Percentiles rank a stretch among this genome's conserved stretches.
phyloP scores from a whole-genome alignment of 345 rosid genomes.

The Rubroshorea leprosula region DNA sequence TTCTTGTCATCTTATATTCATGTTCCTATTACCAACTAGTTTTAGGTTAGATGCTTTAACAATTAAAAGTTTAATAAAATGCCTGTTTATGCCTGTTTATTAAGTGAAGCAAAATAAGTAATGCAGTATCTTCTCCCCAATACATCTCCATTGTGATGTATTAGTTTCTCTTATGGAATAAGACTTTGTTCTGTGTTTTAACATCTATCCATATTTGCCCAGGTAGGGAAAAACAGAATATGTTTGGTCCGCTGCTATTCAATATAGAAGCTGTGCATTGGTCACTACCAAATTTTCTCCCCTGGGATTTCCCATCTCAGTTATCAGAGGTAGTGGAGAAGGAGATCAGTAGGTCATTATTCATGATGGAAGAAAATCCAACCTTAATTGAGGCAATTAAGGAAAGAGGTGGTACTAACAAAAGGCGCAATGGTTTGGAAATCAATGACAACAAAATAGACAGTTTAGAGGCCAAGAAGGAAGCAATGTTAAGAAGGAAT shows the following conservation, averaged over 20 bases:
- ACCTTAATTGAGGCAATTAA: constrained; percentile 28
- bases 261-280: constrained; percentile 54
- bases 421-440: constrained; percentile 26
- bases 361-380: constrained; percentile 37
- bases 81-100: too few species aligned
- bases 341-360: constrained; percentile 48
- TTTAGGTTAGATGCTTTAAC: too few species aligned
- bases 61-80: too few species aligned
- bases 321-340: constrained; percentile 70
- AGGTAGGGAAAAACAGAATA: constrained; percentile 33
- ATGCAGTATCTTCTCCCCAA: background rate
- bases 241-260: constrained; percentile 31
- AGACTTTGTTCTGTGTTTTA: constrained; percentile 4
- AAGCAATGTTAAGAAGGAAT: constrained; percentile 61
- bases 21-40: too few species aligned
- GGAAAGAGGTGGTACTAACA: constrained; percentile 38
- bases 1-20: too few species aligned
- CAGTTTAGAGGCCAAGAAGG: constrained; percentile 63
- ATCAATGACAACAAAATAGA: constrained; percentile 30
- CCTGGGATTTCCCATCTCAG: constrained; percentile 68
- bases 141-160: background rate
- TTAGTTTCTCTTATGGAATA: background rate
- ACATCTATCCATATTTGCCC: constrained; percentile 8
- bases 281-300: constrained; percentile 54
- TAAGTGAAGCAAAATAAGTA: too few species aligned